A percentile compares a stretch with the other conserved stretches of the same genome.
These are phyloP conservation scores for Aspergillus indologenus DNA, from an alignment of 495 filamentous ascomycete species.

Conservation along the genomic window DNA sequence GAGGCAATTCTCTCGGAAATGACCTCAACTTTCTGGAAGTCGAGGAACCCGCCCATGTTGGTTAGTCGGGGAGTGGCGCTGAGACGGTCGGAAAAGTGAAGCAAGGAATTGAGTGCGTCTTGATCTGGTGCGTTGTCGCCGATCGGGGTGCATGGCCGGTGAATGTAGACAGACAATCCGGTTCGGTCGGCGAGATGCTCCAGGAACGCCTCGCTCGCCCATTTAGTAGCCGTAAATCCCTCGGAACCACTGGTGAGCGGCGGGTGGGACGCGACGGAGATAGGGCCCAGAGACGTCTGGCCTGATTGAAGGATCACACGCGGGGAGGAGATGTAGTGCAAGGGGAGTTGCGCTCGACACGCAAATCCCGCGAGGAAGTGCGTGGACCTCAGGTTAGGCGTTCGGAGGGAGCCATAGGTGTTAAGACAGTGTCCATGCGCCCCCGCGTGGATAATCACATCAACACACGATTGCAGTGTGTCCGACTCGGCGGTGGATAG, in stretches of 20 bases:
- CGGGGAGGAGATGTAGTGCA: constrained; percentile 1
- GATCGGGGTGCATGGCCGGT: constrained; percentile 3
- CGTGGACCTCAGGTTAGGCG: constrained; percentile 44
- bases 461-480: constrained; percentile 28
- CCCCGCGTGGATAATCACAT: constrained; percentile 52
- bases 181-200: background rate
- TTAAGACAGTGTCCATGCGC: constrained; percentile 50
- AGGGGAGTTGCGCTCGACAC: background rate
- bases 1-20: background rate
- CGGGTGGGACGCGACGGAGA: background rate
- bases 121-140: constrained; percentile 1
- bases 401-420: constrained; percentile 39
- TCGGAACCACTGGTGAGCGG: background rate
- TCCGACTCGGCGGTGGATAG: constrained; percentile 24
- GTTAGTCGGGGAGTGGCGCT: background rate
- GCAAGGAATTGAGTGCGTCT: constrained; percentile 1
- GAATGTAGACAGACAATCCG: background rate
- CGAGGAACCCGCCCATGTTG: background rate
- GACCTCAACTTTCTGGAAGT: background rate
- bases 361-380: constrained; percentile 24
- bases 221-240: background rate
- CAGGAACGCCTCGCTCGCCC: background rate
- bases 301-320: constrained; percentile 1
- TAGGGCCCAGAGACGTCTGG: background rate
- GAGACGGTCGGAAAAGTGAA: background rate